A percentile compares a stretch with the other conserved stretches of the same genome.
phyloP scores from a whole-genome alignment of 2,329 filamentous ascomycete genomes.

The Chaetomiaceae sp. region DNA sequence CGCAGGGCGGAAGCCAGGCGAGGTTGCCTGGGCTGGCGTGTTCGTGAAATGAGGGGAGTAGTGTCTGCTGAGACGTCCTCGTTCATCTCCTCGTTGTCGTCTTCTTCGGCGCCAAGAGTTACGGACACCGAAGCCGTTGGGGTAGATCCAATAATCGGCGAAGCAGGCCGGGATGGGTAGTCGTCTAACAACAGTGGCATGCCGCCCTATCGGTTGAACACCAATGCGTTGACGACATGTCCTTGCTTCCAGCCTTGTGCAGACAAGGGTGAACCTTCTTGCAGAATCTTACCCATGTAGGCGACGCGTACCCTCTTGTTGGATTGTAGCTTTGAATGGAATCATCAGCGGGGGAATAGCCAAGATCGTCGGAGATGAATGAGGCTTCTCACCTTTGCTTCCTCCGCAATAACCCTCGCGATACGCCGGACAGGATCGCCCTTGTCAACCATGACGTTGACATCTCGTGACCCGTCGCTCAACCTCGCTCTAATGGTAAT shows the following conservation, averaged over 20 bases:
- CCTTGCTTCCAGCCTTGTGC: constrained; percentile 70
- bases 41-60: not conserved
- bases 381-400: constrained; percentile 50
- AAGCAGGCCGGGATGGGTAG: not conserved
- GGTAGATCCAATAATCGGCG: not conserved
- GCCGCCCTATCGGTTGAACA: constrained; percentile 46
- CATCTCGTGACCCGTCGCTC: constrained; percentile 61
- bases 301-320: constrained; percentile 61
- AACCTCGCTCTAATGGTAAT: constrained; percentile 56
- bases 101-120: not conserved
- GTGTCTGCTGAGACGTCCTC: not conserved
- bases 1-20: not conserved
- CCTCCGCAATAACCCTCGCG: constrained; percentile 55
- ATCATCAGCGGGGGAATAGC: not conserved
- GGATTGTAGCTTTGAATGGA: constrained; percentile 44
- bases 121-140: not conserved
- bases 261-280: constrained; percentile 57
- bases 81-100: not conserved
- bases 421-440: constrained; percentile 60
- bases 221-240: constrained; percentile 70
- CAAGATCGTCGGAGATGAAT: not conserved
- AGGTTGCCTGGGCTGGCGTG: not conserved
- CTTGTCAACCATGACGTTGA: constrained; percentile 51
- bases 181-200: constrained; percentile 9
- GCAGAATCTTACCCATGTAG: constrained; percentile 75